Evolutionary conservation across 169 alveolate genomes (phyloP).

Genomic region (Cardiosporidium cionae): DNA sequence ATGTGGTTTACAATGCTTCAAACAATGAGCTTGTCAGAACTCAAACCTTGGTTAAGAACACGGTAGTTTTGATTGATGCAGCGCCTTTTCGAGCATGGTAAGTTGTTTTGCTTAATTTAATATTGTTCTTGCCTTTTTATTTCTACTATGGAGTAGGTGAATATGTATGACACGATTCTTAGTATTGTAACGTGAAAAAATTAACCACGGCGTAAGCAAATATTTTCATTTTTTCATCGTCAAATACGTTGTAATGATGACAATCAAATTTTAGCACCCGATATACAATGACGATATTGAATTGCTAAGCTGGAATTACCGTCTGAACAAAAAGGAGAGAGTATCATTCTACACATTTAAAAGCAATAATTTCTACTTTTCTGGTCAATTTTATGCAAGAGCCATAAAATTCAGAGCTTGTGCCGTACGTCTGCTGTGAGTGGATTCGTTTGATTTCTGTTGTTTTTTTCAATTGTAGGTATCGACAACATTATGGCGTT

Average conservation of each 20-base stretch:
- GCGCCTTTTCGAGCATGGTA: slow-evolving; percentile 96
- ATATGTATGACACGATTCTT: slow-evolving; percentile 24
- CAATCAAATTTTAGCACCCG: neutral
- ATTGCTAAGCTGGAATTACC: slow-evolving; percentile 39
- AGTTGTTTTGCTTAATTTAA: slow-evolving; percentile 65
- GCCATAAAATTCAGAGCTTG: neutral
- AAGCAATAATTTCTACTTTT: no score
- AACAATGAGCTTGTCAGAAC: slow-evolving; percentile 99
- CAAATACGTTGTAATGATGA: neutral
- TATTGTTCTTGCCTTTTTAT: slow-evolving; percentile 65
- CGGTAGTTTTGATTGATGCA: slow-evolving; percentile 95
- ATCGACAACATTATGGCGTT: slow-evolving; percentile 40
- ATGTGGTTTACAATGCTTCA: slow-evolving; percentile 97
- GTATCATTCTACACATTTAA: no score
- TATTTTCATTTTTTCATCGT: neutral
- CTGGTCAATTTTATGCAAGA: neutral
- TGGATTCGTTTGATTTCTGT: no score
- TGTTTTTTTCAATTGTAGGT: slow-evolving; percentile 3
- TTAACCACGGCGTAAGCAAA: neutral
- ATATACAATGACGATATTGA: slow-evolving; percentile 14
- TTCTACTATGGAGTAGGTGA: slow-evolving; percentile 27
- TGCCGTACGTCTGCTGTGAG: neutral
- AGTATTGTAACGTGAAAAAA: neutral
- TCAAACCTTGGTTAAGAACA: slow-evolving; percentile 94
- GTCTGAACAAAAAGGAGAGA: slow-evolving; percentile 21